phyloP scores from a whole-genome alignment of 805 yeast species.

The Metschnikowia colocasiae region DNA sequence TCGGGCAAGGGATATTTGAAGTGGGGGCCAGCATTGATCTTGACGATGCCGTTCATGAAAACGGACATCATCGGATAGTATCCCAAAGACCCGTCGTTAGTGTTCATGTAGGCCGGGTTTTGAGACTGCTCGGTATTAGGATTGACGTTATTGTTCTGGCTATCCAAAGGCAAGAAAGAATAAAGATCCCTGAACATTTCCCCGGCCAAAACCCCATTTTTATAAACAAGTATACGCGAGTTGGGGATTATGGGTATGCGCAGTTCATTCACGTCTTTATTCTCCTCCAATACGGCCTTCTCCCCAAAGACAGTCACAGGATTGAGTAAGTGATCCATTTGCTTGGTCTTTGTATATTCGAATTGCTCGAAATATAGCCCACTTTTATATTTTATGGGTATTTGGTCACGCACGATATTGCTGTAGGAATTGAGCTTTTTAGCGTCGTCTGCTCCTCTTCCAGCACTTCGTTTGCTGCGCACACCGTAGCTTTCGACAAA shows the following conservation, averaged over 20 bases:
- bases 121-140: slow-evolving; percentile 31
- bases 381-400: slow-evolving; percentile 78
- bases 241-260: slow-evolving; percentile 43
- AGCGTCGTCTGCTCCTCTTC: slow-evolving; percentile 9
- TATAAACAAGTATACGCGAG: slow-evolving; percentile 65
- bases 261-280: slow-evolving; percentile 28
- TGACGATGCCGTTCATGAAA: slow-evolving; percentile 72
- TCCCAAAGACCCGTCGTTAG: slow-evolving; percentile 84
- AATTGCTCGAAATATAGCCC: slow-evolving; percentile 79
- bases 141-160: slow-evolving; percentile 38
- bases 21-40: slow-evolving; percentile 65
- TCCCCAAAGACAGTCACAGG: slow-evolving; percentile 73
- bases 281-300: slow-evolving; percentile 53
- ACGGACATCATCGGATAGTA: slow-evolving; percentile 89
- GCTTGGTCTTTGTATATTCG: slow-evolving; percentile 68
- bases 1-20: slow-evolving; percentile 40
- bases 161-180: slow-evolving; percentile 77
- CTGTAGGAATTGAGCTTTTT: slow-evolving; percentile 14
- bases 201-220: slow-evolving; percentile 72
- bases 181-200: slow-evolving; percentile 62
- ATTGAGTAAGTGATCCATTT: slow-evolving; percentile 69
- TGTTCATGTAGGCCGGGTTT: slow-evolving; percentile 35
- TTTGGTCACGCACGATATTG: slow-evolving; percentile 73
- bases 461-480: slow-evolving; percentile 3
- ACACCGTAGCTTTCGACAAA: slow-evolving; percentile 15